Conservation (phyloP, 2,329 filamentous ascomycete species). For the Cadophora luteo-olivacea region DNA sequence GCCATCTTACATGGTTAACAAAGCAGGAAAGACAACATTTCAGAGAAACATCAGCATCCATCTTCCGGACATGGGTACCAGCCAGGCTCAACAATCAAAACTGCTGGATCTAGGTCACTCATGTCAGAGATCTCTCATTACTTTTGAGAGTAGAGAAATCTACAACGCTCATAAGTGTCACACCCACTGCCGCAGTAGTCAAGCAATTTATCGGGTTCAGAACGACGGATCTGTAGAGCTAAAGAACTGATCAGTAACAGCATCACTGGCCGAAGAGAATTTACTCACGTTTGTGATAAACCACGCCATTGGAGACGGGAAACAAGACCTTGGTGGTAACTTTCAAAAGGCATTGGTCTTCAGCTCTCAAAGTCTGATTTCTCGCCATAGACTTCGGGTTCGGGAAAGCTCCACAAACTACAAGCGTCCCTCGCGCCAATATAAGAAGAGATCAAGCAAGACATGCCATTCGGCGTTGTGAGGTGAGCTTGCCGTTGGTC, state of each 20-base stretch:
- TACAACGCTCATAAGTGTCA: constrained; percentile 1
- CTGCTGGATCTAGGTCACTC: neutral
- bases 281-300: neutral
- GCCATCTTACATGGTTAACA: too few relatives aligned
- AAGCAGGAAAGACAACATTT: too few relatives aligned
- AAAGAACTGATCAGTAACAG: neutral
- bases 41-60: too few relatives aligned
- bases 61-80: neutral
- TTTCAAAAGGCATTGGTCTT: constrained; percentile 1
- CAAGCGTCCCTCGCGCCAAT: neutral
- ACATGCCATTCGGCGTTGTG: neutral
- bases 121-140: neutral
- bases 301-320: neutral
- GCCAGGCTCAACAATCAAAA: neutral
- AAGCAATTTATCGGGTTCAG: neutral
- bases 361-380: constrained; percentile 6
- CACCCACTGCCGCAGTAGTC: constrained; percentile 5
- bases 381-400: neutral
- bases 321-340: neutral
- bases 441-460: constrained; percentile 5
- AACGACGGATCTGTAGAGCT: constrained; percentile 3
- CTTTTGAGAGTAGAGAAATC: neutral
- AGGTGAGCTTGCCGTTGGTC: constrained; percentile 1
- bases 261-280: neutral
- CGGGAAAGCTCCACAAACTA: neutral